Evolutionary conservation across 2,329 filamentous ascomycete genomes (phyloP), one percentile per base, ranked within the genome.

Genomic region (Phaeosphaeriaceae sp.): DNA sequence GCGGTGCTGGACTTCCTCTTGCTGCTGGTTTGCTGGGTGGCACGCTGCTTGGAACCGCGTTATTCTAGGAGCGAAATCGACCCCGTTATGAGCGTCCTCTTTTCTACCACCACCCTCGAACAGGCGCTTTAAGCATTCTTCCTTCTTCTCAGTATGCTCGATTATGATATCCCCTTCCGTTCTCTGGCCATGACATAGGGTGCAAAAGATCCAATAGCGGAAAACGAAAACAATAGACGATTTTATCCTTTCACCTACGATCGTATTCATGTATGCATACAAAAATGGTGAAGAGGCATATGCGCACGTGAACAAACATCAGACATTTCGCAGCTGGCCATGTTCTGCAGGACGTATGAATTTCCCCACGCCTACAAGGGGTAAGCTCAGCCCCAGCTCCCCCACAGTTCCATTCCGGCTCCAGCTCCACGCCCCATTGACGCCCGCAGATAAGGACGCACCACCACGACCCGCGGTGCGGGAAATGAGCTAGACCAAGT

Each of bases 1-100:
- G 75, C 6, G 76, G 76, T 17, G 66, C 75, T 13, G 76, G 76
- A 5, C 59, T 73, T 33, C 76, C 75, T 11, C 60, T 77, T 44
- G 73, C 73, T 40, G 74, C 72, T 50, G 75, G 75, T 3, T 56
- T 77, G 19, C 51, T 77, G 9, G 75, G 75, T 11, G 75, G 75
- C 25, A 64, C 70, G 51, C 25, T 77, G 53, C 54, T 78, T 24
- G 75, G 75, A n/a, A 68, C 69, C 1, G 63, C 65, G 0, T 42
- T 76, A 53, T 62, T 77, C 48, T 70, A 27, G 21, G 24, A 48
- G 17, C 24, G 46, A 48, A 15, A 40, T 6, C 15, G 17, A 13
- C 7, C 36, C 11, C 36, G 15, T 13, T n/a, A 42, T 42, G 25
- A 27, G 25, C 25, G 25, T 9, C 25, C 25, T 27, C 4, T 27